A percentile compares a stretch with the other conserved stretches of the same genome.
Evolutionary conservation across 805 yeast species (phyloP).

Genomic region (Spathaspora sp.): DNA sequence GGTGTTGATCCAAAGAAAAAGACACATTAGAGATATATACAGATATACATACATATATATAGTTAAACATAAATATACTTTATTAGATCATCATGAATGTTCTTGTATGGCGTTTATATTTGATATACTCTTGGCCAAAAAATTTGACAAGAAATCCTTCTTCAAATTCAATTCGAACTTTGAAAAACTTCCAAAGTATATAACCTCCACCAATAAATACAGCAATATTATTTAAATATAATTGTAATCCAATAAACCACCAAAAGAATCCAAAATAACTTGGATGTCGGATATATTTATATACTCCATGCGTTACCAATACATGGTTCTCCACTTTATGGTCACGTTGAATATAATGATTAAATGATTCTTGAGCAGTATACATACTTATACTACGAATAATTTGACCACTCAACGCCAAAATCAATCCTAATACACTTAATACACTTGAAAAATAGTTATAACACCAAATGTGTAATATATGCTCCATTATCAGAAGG

Average conservation of each 20-base stretch:
- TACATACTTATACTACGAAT: constrained; percentile 78
- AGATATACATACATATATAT: not conserved
- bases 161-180: constrained; percentile 63
- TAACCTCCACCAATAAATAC: constrained; percentile 49
- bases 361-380: constrained; percentile 82
- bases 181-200: constrained; percentile 70
- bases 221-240: constrained; percentile 64
- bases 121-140: constrained; percentile 64
- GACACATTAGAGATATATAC: not conserved
- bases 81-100: constrained; percentile 49
- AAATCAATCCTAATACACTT: constrained; percentile 40
- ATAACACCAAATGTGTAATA: not conserved
- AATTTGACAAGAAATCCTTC: constrained; percentile 62
- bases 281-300: constrained; percentile 73
- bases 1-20: constrained; percentile 19
- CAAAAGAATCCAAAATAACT: constrained; percentile 87
- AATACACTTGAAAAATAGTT: not conserved
- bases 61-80: not conserved
- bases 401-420: constrained; percentile 60
- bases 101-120: constrained; percentile 47
- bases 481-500: constrained; percentile 16
- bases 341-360: constrained; percentile 65
- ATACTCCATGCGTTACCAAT: constrained; percentile 73
- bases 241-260: constrained; percentile 89
- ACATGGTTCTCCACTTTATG: constrained; percentile 50